Base-by-base conservation (phyloP, 805 yeast species). In the Kuraishia capsulata region DNA sequence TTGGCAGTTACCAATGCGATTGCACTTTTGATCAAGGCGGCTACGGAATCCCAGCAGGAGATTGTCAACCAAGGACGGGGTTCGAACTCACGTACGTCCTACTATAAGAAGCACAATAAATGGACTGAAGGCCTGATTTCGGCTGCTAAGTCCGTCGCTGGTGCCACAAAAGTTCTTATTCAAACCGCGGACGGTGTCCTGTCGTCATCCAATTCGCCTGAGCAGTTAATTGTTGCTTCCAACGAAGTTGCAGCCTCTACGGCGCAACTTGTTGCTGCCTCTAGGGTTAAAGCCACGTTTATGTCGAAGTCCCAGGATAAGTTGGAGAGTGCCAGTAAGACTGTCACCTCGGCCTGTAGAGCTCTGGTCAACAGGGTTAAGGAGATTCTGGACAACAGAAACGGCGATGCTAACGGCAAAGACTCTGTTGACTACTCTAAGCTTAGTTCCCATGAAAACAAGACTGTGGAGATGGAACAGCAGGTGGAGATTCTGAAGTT, bases 41-140 rank as follows among this genome's bases (percentile, higher is more conserved):
- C 95, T 2, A 78, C 86, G 20, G 87, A 76, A 26, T 77, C 90
- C 17, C 96, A 87, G 57, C 61, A 73, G 41, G 96, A 87, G 58
- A 86, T 87, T 52, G 90, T 81, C 4, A 71, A 76, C 40, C 73
- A 72, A 42, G 86, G 85, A 32, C 68, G 71, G 42, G 90, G 90
- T 3, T 57, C 76, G 0, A 76, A 71, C 35, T 67, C 85, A 2
- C 67, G 76, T 41, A 75, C 87, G 11, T 83, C 82, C 33, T 87
- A 81, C 56, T 88, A 88, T 61, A 83, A 81, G 56, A 86, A 85
- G 59, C 83, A 87, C 56, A 87, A 79, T 57, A 71, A 90, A 50
- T 87, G 96, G 96, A 85, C 96, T 0, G 95, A 88, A 59, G 96
- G 96, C 18, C 75, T 87, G 41, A 78, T 87, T 23, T 82, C 94